These are phyloP conservation scores for Claviceps purpurea DNA, from an alignment of 2,329 filamentous ascomycete species.

Conservation along the genomic window DNA sequence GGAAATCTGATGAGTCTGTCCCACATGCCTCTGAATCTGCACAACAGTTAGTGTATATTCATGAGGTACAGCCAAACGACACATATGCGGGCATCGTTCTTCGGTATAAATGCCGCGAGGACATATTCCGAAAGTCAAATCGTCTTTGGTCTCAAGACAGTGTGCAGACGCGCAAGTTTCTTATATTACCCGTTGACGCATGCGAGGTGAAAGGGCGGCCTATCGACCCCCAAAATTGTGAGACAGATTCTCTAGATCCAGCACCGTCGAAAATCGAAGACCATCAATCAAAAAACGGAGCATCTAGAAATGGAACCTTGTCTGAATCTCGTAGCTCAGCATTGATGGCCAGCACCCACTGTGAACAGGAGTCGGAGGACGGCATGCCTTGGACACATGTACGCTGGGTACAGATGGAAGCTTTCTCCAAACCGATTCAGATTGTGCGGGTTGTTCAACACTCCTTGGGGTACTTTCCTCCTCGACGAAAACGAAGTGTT, in stretches of 20 bases:
- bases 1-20: conserved; percentile 52
- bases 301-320: conserved; percentile 29
- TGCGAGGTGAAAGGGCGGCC: conserved; percentile 70
- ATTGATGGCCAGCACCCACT: conserved; percentile 13
- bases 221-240: conserved; percentile 37
- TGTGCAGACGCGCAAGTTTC: conserved; percentile 67
- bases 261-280: conserved; percentile 26
- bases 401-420: conserved; percentile 74
- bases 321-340: conserved; percentile 17
- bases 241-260: conserved; percentile 37
- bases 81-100: conserved; percentile 86
- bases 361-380: conserved; percentile 26
- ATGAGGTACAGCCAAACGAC: conserved; percentile 69
- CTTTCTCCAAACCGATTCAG: conserved; percentile 55
- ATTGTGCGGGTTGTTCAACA: conserved; percentile 73
- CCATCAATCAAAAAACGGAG: conserved; percentile 10
- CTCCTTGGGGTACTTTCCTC: conserved; percentile 82
- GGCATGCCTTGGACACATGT: conserved; percentile 73
- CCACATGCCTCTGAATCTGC: conserved; percentile 44
- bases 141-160: conserved; percentile 90
- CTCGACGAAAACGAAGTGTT: conserved; percentile 72
- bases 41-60: conserved; percentile 79
- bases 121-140: conserved; percentile 75
- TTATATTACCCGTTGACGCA: conserved; percentile 79
- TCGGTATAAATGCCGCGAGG: conserved; percentile 75